Conservation (phyloP, 352 stramenopile species). For the Blastocystis sp. region DNA sequence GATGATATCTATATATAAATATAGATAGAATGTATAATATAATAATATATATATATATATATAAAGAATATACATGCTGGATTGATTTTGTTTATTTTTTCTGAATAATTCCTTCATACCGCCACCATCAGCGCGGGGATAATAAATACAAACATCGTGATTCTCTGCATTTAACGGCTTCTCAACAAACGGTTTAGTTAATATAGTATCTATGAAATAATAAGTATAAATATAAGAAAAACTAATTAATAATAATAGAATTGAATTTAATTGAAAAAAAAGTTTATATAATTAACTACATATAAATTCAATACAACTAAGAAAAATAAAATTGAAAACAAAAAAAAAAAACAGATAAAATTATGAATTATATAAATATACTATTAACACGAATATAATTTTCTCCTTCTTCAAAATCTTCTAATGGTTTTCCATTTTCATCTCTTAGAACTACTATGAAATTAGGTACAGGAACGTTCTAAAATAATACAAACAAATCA, state of each 20-base stretch:
- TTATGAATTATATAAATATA: conserved; percentile 22
- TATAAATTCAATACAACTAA: background rate
- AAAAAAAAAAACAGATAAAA: background rate
- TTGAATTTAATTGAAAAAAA: conserved; percentile 16
- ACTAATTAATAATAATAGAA: conserved; percentile 37
- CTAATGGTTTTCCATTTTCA: conserved; percentile 46
- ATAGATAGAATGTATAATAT: conserved; percentile 48
- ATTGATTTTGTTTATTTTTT: conserved; percentile 72
- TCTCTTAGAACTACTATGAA: conserved; percentile 81
- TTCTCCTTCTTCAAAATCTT: conserved; percentile 31
- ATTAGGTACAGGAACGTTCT: conserved; percentile 76
- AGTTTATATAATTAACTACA: conserved; percentile 38
- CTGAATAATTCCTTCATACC: conserved; percentile 94
- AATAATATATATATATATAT: background rate
- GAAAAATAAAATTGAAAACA: too few species aligned
- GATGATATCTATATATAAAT: too few species aligned
- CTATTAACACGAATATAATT: too few species aligned
- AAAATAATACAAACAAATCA: too few species aligned
- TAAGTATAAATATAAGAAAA: too few species aligned
- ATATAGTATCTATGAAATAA: conserved; percentile 60
- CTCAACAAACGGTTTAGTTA: conserved; percentile 98
- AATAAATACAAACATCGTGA: conserved; percentile 99
- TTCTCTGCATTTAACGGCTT: conserved; percentile 96
- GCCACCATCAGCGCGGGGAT: conserved; percentile 79
- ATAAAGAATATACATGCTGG: conserved; percentile 39